phyloP scores from a whole-genome alignment of 192 early-diverging fungal genomes.

The Umbelopsis sp. region DNA sequence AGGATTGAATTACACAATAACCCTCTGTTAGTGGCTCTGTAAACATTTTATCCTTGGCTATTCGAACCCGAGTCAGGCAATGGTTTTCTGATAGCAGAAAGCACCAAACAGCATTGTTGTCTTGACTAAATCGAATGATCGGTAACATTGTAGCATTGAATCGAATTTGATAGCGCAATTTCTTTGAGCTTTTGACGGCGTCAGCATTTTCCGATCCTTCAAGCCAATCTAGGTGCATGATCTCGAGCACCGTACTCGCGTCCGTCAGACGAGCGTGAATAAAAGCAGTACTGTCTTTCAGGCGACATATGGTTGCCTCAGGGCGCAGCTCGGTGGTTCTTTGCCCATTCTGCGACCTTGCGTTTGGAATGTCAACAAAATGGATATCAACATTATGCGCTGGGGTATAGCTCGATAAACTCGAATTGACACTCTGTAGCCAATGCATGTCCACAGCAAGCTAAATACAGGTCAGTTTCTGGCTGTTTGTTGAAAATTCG shows the following conservation, averaged over 20 bases:
- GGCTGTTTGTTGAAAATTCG: background rate
- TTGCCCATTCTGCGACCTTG: background rate
- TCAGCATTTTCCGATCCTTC: background rate
- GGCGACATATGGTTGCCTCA: background rate
- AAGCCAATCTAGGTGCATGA: background rate
- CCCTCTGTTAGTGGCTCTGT: background rate
- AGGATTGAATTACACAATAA: background rate
- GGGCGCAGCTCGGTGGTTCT: background rate
- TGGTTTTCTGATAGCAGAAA: conserved; percentile 3
- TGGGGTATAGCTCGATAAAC: conserved; percentile 8
- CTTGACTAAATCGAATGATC: background rate
- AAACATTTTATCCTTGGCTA: background rate
- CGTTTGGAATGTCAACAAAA: conserved; percentile 8
- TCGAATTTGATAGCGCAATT: conserved; percentile 1
- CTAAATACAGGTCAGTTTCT: background rate
- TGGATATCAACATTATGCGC: conserved; percentile 8
- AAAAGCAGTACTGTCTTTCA: background rate
- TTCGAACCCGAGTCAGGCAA: background rate
- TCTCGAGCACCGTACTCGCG: background rate
- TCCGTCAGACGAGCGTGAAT: conserved; percentile 3
- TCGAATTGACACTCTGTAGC: conserved; percentile 5
- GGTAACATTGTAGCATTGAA: background rate
- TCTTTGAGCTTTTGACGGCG: background rate
- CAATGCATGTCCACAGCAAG: conserved; percentile 2
- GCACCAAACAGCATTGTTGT: background rate